Conservation (phyloP, 2,329 filamentous ascomycete species). For the Neurospora sp. region DNA sequence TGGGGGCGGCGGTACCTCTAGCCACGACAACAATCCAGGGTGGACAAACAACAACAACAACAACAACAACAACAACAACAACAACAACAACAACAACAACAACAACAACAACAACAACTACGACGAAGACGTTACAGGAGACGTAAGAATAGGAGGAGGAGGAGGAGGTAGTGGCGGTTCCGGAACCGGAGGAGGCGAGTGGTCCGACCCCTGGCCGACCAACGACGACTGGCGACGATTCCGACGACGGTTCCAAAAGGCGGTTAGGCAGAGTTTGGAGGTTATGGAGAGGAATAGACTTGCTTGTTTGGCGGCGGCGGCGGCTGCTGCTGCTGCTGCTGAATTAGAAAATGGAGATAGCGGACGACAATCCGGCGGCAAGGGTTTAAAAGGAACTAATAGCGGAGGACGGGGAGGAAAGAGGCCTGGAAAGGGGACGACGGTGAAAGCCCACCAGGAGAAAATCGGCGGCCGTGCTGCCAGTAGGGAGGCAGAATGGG, state of each 20-base stretch:
- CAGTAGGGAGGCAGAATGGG: neutral
- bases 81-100: neutral
- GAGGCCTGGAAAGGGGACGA: neutral
- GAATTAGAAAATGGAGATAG: neutral
- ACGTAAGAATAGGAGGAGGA: constrained; percentile 1
- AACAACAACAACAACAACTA: constrained; percentile 1
- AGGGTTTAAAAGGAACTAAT: neutral
- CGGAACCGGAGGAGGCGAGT: constrained; percentile 19
- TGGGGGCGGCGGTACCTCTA: neutral
- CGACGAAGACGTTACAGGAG: constrained; percentile 16
- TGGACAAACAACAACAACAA: constrained; percentile 5
- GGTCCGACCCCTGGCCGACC: constrained; percentile 29
- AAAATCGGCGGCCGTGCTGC: neutral
- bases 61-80: neutral
- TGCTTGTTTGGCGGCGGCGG: neutral
- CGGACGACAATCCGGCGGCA: too few species aligned
- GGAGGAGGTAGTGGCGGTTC: neutral
- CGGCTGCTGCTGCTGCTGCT: neutral
- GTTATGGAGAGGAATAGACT: constrained; percentile 2
- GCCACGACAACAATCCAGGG: neutral
- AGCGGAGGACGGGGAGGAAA: neutral
- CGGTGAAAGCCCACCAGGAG: neutral
- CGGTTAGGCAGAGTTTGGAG: constrained; percentile 21
- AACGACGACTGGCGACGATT: constrained; percentile 31
- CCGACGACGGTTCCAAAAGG: constrained; percentile 23